Conservation (phyloP, 139 green algal genomes). For the Protoeuglena noctilucae region DNA sequence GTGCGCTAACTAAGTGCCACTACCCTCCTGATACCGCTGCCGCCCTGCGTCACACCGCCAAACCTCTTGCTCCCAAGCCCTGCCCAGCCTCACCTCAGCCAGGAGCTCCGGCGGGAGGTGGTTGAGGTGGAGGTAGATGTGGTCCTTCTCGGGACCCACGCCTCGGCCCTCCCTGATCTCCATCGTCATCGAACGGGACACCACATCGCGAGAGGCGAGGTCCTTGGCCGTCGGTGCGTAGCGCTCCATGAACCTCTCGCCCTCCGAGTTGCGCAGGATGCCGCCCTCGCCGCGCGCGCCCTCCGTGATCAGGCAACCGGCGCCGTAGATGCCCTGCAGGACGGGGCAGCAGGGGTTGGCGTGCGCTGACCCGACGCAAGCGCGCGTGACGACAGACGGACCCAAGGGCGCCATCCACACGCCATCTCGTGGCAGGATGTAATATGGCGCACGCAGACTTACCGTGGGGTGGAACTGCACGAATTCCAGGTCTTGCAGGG, state of each 20-base stretch:
- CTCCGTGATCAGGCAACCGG: conserved; percentile 95
- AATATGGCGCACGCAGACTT: too few relatives aligned
- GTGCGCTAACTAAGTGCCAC: too few relatives aligned
- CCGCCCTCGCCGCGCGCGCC: conserved; percentile 85
- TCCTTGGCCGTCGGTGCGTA: conserved; percentile 96
- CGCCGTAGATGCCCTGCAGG: conserved; percentile 21
- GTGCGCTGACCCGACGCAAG: too few relatives aligned
- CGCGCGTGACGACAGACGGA: too few relatives aligned
- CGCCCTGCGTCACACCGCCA: too few relatives aligned
- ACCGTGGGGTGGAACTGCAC: conserved; percentile 95
- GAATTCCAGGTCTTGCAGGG: conserved; percentile 87
- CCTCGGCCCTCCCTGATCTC: conserved; percentile 79
- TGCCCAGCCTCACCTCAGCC: too few relatives aligned
- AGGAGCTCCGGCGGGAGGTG: conserved; percentile 92
- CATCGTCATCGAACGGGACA: conserved; percentile 85
- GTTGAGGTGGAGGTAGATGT: conserved; percentile 98
- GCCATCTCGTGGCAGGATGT: too few relatives aligned
- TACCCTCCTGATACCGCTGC: too few relatives aligned
- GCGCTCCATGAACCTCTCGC: conserved; percentile 97
- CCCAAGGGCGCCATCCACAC: too few relatives aligned
- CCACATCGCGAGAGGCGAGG: conserved; percentile 90
- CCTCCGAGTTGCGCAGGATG: conserved; percentile 90
- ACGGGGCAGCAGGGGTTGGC: conserved; percentile 6
- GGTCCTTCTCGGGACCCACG: conserved; percentile 61
- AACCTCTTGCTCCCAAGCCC: too few relatives aligned